A percentile compares a stretch with the other conserved stretches of the same genome.
These are phyloP conservation scores for Caryopteris hybrid DNA, from an alignment of 305 asterid genomes.

Conservation along the genomic window DNA sequence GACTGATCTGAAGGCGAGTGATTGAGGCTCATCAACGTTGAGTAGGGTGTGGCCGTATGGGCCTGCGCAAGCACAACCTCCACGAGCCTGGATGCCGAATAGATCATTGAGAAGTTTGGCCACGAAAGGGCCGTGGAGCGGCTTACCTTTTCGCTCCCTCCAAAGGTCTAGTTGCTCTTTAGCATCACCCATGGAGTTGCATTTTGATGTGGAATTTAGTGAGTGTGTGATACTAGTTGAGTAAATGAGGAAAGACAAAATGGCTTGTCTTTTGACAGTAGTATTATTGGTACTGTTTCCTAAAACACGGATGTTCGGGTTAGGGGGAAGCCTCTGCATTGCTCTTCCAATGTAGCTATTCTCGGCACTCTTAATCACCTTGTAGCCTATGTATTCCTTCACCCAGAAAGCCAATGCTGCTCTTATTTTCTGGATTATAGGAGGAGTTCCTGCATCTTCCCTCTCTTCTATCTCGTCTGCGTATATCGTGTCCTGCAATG, in stretches of 20 bases:
- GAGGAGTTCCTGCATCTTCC: constrained; percentile 79
- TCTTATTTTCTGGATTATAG: constrained; percentile 54
- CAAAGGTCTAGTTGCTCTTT: constrained; percentile 13
- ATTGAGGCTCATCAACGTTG: constrained; percentile 27
- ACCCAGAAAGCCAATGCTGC: constrained; percentile 57
- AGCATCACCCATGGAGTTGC: background rate
- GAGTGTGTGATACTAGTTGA: constrained; percentile 19
- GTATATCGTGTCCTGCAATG: constrained; percentile 57
- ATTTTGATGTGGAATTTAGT: background rate
- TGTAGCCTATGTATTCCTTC: constrained; percentile 51
- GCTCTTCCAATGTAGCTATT: constrained; percentile 36
- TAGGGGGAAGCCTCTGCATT: constrained; percentile 32
- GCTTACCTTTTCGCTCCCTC: constrained; percentile 26
- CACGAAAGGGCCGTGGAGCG: constrained; percentile 54
- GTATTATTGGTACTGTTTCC: constrained; percentile 31
- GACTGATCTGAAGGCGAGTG: constrained; percentile 34
- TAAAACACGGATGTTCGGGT: constrained; percentile 32
- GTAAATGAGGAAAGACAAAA: constrained; percentile 45
- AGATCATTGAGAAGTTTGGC: constrained; percentile 63
- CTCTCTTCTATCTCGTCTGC: constrained; percentile 51
- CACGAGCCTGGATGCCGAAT: constrained; percentile 74
- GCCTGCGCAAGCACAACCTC: constrained; percentile 77
- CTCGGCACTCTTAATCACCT: constrained; percentile 36
- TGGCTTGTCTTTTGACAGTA: constrained; percentile 35
- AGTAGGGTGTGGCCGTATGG: constrained; percentile 66